Percentiles rank a stretch among this genome's conserved stretches.
Conservation (phyloP, 2,329 filamentous ascomycete genomes). For the Xylaria polymorpha region DNA sequence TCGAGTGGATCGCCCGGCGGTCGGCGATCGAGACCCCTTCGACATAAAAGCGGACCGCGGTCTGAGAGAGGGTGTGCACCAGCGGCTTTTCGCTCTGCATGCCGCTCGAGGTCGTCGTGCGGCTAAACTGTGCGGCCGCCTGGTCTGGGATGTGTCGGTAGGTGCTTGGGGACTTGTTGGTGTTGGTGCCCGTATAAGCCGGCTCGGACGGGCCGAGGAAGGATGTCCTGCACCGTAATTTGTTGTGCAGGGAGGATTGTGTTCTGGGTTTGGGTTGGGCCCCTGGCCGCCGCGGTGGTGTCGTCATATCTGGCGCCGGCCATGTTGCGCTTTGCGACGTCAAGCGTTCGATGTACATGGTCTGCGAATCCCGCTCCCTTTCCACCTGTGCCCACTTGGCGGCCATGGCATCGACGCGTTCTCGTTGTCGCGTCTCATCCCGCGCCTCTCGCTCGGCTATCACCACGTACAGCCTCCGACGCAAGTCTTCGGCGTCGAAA, state of each 20-base stretch:
- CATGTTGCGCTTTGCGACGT: conserved; percentile 13
- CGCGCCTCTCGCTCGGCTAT: conserved; percentile 61
- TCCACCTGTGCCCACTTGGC: conserved; percentile 32
- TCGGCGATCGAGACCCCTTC: conserved; percentile 48
- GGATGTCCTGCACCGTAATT: conserved; percentile 39
- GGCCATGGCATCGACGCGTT: conserved; percentile 44
- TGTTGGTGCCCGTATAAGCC: conserved; percentile 7
- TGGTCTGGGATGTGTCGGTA: conserved; percentile 66
- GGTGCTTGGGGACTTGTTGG: conserved; percentile 3
- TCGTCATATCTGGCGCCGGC: conserved; percentile 20
- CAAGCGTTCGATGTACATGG: conserved; percentile 23
- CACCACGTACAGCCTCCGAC: conserved; percentile 62
- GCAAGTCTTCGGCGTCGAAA: conserved; percentile 67
- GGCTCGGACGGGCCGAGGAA: neutral
- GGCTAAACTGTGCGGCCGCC: conserved; percentile 66
- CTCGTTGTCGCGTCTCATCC: conserved; percentile 52
- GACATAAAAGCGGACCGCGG: conserved; percentile 56
- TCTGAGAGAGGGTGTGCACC: conserved; percentile 57
- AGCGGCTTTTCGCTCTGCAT: conserved; percentile 51
- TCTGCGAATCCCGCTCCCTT: conserved; percentile 33
- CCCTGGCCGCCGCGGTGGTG: conserved; percentile 10
- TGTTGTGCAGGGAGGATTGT: conserved; percentile 41
- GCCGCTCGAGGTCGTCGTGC: conserved; percentile 62
- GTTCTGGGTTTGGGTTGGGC: conserved; percentile 26
- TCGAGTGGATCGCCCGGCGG: conserved; percentile 43